phyloP scores from a whole-genome alignment of 768 basidiomycete species.

The Trametes elegans region DNA sequence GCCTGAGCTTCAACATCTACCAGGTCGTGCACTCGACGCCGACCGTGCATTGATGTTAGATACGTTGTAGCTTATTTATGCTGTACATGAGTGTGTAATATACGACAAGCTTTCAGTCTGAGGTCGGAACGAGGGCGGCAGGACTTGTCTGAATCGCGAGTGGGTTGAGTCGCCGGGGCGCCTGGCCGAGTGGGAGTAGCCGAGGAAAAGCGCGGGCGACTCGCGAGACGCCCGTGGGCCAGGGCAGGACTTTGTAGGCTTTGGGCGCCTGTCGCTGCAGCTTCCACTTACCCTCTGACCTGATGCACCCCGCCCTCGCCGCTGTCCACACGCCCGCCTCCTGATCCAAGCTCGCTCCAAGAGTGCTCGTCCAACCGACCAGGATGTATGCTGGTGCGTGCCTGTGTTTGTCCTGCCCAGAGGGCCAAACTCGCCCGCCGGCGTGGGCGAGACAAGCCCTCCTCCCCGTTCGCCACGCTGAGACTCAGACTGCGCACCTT shows the following conservation, averaged over 20 bases:
- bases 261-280: constrained; percentile 8
- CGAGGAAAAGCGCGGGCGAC: background rate
- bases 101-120: too few relatives aligned
- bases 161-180: background rate
- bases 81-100: background rate
- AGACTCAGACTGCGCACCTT: constrained; percentile 20
- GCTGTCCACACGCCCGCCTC: constrained; percentile 15
- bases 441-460: constrained; percentile 12
- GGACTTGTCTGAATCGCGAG: too few relatives aligned
- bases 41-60: constrained; percentile 16
- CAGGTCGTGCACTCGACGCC: constrained; percentile 43
- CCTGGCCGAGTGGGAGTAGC: background rate
- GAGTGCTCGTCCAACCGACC: constrained; percentile 8
- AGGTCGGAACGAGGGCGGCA: too few relatives aligned
- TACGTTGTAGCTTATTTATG: background rate
- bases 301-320: constrained; percentile 29
- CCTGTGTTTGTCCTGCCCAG: background rate
- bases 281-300: constrained; percentile 32
- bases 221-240: background rate
- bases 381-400: constrained; percentile 28
- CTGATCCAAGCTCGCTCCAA: constrained; percentile 2
- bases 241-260: constrained; percentile 17
- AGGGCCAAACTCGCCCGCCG: constrained; percentile 1
- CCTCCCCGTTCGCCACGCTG: constrained; percentile 17
- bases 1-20: constrained; percentile 80